phyloP scores from a whole-genome alignment of 495 filamentous ascomycete genomes.

The Tuber calosporum region DNA sequence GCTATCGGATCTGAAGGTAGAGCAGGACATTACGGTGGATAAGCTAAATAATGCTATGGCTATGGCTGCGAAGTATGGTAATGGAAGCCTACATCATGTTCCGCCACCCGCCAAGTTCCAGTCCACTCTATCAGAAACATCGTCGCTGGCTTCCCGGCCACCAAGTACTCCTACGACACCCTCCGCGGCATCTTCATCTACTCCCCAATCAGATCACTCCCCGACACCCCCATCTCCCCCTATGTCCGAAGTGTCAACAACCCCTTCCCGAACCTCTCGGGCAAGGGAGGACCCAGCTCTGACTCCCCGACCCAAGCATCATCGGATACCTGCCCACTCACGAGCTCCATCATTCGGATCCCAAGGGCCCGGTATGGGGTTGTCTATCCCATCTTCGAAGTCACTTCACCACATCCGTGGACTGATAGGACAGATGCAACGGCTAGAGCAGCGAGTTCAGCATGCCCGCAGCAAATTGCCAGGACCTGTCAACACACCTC shows the following conservation, averaged over 20 bases:
- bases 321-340: slow-evolving; percentile 37
- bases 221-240: slow-evolving; percentile 55
- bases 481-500: slow-evolving; percentile 67
- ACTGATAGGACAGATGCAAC: slow-evolving; percentile 92
- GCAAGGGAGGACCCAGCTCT: slow-evolving; percentile 45
- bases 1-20: slow-evolving; percentile 82
- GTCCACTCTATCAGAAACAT: slow-evolving; percentile 49
- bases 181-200: slow-evolving; percentile 61
- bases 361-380: slow-evolving; percentile 43
- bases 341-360: slow-evolving; percentile 35
- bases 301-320: slow-evolving; percentile 47
- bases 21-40: slow-evolving; percentile 87
- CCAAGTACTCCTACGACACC: slow-evolving; percentile 47
- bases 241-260: slow-evolving; percentile 69
- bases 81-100: slow-evolving; percentile 49
- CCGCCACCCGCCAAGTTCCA: slow-evolving; percentile 43
- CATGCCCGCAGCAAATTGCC: slow-evolving; percentile 90
- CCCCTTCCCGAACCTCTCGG: slow-evolving; percentile 49
- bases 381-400: slow-evolving; percentile 63
- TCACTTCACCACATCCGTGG: slow-evolving; percentile 88
- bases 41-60: slow-evolving; percentile 68
- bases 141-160: slow-evolving; percentile 37
- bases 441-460: slow-evolving; percentile 85
- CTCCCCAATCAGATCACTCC: slow-evolving; percentile 51
- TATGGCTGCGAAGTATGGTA: slow-evolving; percentile 46